Base-by-base conservation (phyloP, 2,329 filamentous ascomycete species). In the Penicillium sp. region DNA sequence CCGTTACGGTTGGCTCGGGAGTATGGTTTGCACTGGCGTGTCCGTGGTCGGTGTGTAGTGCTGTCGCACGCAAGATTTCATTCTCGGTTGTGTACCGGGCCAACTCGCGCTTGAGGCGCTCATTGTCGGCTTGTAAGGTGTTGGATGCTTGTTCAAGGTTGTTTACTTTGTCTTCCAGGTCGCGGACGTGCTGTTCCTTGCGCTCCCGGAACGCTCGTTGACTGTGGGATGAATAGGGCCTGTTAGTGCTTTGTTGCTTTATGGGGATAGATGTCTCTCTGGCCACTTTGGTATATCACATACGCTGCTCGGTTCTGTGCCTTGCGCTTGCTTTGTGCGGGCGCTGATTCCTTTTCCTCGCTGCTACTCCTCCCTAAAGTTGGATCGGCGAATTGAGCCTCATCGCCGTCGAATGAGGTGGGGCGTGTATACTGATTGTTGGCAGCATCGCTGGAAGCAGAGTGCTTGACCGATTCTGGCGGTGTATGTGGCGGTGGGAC, bases 151-250 rank as follows among this genome's bases (percentile, higher is more conserved):
- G 81, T 65, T 95, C 85, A 29, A 96, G 81, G 43, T 75, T 77
- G 43, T 81, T 84, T 26, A 97, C 82, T 67, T 95, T 93, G 50
- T 82, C 80, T 70, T 97, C 90, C 22, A 97, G 83, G 53, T 97
- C 89, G 67, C 90, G 90, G 55, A 97, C 89, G 64, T 95, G 90
- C 51, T 84, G 85, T 68, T 97, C 91, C 70, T 97, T 97, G 59
- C 91, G 85, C 70, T 97, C 91, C 53, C 91, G 88, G 69, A 97
- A 97, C 29, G 93, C 91, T 61, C 91, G 85, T 77, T 97, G 93
- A 42, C 91, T 96, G 52, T 49, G 45, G 40, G 22, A 12, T 8
- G 9, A 44, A 1, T 7, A 21, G 13, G 3, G 4, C 13, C 17
- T 35, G 28, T 56, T n/a, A 56, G 51, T 43, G 22, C 17, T 31